These are phyloP conservation scores for Geotrichum australiense DNA, from an alignment of 1,139 yeast species.

Conservation along the genomic window DNA sequence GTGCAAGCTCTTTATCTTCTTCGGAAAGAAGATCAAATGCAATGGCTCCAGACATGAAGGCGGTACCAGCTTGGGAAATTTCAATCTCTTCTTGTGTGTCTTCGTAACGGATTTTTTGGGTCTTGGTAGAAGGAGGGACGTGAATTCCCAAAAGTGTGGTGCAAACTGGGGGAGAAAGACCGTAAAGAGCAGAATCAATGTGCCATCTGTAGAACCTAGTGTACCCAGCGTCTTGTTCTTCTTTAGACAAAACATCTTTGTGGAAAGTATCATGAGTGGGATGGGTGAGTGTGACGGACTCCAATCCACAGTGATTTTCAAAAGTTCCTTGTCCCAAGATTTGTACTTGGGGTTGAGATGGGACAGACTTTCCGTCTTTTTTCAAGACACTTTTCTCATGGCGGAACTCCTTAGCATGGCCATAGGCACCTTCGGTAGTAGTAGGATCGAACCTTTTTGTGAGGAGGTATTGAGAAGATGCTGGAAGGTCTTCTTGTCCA, in stretches of 20 bases:
- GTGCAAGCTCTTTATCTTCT: conserved; percentile 66
- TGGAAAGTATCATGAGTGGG: conserved; percentile 81
- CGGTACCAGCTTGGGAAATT: conserved; percentile 78
- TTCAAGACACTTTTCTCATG: conserved; percentile 68
- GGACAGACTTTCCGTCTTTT: conserved; percentile 74
- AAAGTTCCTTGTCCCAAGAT: conserved; percentile 74
- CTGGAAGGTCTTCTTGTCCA: conserved; percentile 54
- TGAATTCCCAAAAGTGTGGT: conserved; percentile 76
- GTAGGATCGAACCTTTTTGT: conserved; percentile 75
- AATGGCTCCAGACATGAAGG: conserved; percentile 72
- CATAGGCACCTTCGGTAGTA: conserved; percentile 61
- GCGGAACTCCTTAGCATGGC: conserved; percentile 80
- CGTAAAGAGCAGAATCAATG: conserved; percentile 83
- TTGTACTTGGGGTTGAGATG: conserved; percentile 80
- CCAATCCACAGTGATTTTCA: conserved; percentile 63
- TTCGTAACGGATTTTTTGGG: conserved; percentile 52
- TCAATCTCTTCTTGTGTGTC: conserved; percentile 58
- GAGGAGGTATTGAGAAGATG: conserved; percentile 65
- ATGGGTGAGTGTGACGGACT: conserved; percentile 62
- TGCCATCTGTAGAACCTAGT: conserved; percentile 92
- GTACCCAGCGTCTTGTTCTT: conserved; percentile 52
- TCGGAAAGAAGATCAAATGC: conserved; percentile 61
- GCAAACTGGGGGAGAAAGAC: conserved; percentile 74
- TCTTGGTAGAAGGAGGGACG: conserved; percentile 48
- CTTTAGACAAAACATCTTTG: conserved; percentile 53